Base-by-base conservation (phyloP, 106 monocot genomes). In the Xerophyta viscosa region DNA sequence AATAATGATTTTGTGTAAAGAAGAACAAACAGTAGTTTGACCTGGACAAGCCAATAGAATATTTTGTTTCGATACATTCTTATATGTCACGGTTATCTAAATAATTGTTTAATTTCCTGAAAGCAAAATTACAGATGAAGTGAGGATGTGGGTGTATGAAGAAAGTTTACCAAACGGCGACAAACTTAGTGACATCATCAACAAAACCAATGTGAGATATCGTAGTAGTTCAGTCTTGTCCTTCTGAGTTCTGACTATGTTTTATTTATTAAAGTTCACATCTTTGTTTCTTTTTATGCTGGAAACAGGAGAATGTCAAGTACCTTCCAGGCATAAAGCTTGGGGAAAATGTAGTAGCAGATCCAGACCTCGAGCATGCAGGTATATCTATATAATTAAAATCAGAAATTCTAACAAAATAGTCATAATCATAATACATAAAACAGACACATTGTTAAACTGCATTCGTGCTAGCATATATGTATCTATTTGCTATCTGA, bases 71-170 rank as follows among this genome's bases (percentile, higher is more conserved):
- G 11, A 6, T 36, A 6, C 11, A 11, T 36, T 6, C 11, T 5
- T 11, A 36, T 36, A 11, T 6, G 33, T 36, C 7, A 36, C n/a
- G 33, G 33, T 6, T 36, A 36, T 36, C 33, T 36, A 36, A 36
- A 44, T 45, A 2, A 6, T 22, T 10, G 9, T 20, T 14, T 44
- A 17, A 20, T 27, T 11, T 6, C 8, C 41, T 23, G 22, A 44
- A 44, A 44, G 15, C 17, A 44, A 44, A 44, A 14, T 44, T 23
- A 20, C 75, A 84, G 87, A 87, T 76, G 87, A 92, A 71, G 87
- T 92, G 19, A 77, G 82, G 71, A 87, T 92, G 87, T 92, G 92
- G 92, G 87, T 92, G 41, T 77, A 68, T 54, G 92, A 92, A 63
- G 92, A 92, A 66, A 73, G 51, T 0, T 69, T 92, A 5, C 74